phyloP scores from a whole-genome alignment of 1,139 yeast genomes.

The Debaryomyces coudertii region DNA sequence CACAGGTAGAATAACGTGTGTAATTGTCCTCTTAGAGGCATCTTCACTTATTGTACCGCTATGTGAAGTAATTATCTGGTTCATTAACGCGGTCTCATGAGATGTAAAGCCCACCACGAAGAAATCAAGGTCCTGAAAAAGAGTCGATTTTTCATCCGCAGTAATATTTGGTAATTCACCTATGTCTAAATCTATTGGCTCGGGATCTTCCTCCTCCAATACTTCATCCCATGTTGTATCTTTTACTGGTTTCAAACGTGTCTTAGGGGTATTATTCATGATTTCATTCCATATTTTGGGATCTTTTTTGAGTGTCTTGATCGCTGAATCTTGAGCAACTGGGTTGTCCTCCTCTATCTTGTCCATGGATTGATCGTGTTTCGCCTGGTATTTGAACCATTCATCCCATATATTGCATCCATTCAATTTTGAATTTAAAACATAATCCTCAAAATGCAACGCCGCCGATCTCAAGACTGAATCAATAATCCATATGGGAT shows the following conservation, averaged over 20 bases:
- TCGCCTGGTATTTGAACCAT: conserved; percentile 5
- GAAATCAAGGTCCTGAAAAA: conserved; percentile 43
- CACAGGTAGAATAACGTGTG: conserved; percentile 49
- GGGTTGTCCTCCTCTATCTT: conserved; percentile 8
- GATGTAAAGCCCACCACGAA: conserved; percentile 42
- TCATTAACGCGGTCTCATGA: conserved; percentile 34
- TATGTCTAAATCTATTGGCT: conserved; percentile 7
- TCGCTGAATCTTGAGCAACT: conserved; percentile 4
- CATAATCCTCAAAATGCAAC: conserved; percentile 52
- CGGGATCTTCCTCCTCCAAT: conserved; percentile 16
- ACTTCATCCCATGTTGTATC: conserved; percentile 38
- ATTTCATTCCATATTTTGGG: conserved; percentile 49
- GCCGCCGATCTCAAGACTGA: conserved; percentile 63
- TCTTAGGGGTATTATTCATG: conserved; percentile 39
- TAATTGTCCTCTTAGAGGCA: conserved; percentile 27
- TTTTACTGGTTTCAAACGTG: conserved; percentile 18
- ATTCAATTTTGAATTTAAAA: conserved; percentile 38
- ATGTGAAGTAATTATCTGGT: conserved; percentile 42
- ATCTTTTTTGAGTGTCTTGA: conserved; percentile 23
- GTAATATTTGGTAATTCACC: conserved; percentile 12
- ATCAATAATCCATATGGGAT: conserved; percentile 76
- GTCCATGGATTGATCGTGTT: conserved; percentile 18
- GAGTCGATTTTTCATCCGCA: conserved; percentile 11
- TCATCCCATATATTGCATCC: conserved; percentile 59
- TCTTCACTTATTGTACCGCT: conserved; percentile 40